phyloP scores from a whole-genome alignment of 2,329 filamentous ascomycete genomes.

The Lachnellula hyalina region DNA sequence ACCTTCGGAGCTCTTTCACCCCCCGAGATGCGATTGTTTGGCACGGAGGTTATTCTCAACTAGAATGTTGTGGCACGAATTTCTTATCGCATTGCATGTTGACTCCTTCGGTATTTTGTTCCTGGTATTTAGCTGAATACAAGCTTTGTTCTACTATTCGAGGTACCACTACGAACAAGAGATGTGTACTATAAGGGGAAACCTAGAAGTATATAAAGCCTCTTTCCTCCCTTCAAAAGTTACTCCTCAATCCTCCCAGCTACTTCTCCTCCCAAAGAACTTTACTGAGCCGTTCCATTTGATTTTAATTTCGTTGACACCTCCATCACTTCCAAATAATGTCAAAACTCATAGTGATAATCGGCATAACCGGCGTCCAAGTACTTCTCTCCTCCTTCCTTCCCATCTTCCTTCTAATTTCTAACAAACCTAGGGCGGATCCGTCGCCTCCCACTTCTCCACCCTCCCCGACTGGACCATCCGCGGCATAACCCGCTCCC shows the following conservation, averaged over 20 bases:
- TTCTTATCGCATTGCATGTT: neutral
- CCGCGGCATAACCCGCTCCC: conserved; percentile 19
- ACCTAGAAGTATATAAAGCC: neutral
- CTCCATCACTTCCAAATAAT: neutral
- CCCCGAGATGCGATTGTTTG: conserved; percentile 1
- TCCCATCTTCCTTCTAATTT: neutral
- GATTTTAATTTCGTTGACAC: neutral
- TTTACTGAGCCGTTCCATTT: too few relatives aligned
- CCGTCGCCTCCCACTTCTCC: conserved; percentile 18
- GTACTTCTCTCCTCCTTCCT: neutral
- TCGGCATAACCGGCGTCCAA: conserved; percentile 34
- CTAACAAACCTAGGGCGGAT: conserved; percentile 13
- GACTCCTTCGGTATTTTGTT: neutral
- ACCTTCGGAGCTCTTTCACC: neutral
- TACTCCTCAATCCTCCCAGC: neutral
- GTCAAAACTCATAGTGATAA: conserved; percentile 32
- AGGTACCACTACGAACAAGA: neutral
- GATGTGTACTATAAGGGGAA: neutral
- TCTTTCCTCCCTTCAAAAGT: neutral
- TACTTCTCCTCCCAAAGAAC: neutral
- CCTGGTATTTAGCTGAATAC: too few relatives aligned
- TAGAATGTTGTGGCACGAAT: neutral
- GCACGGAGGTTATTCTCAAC: neutral
- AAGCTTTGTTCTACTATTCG: too few relatives aligned
- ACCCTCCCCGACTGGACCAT: conserved; percentile 11